A percentile compares a stretch with the other conserved stretches of the same genome.
Evolutionary conservation across 257 asterid species (phyloP).

Genomic region (Craterostigma plantagineum): DNA sequence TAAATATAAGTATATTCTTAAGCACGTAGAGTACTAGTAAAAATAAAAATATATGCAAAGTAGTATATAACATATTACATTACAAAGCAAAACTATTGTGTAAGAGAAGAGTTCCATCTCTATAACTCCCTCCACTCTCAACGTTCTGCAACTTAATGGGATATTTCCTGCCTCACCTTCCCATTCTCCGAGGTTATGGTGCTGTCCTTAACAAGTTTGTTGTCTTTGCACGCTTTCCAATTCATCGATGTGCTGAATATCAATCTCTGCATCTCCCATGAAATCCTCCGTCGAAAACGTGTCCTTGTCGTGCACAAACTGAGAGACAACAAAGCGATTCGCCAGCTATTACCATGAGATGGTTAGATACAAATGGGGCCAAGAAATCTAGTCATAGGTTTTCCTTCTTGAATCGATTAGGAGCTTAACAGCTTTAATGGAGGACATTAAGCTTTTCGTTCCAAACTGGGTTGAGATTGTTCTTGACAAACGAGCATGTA

Average conservation of each 20-base stretch:
- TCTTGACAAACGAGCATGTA: conserved; percentile 21
- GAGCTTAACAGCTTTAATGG: conserved; percentile 37
- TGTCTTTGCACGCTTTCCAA: conserved; percentile 41
- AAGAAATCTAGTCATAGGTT: too few species aligned
- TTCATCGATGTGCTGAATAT: conserved; percentile 43
- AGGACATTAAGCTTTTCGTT: conserved; percentile 44
- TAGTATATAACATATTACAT: too few species aligned
- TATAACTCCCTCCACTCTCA: conserved; percentile 61
- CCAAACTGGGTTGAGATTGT: conserved; percentile 64
- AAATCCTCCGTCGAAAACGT: conserved; percentile 44
- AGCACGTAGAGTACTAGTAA: too few species aligned
- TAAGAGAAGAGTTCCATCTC: conserved; percentile 82
- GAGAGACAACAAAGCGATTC: conserved; percentile 9
- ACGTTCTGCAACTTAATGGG: conserved; percentile 63
- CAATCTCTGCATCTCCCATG: conserved; percentile 62
- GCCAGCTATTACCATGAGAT: not conserved
- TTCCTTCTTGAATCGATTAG: not conserved
- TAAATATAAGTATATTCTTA: too few species aligned
- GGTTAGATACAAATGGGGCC: too few species aligned
- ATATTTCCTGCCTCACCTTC: conserved; percentile 49
- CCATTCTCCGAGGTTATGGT: conserved; percentile 41
- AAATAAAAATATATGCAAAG: too few species aligned
- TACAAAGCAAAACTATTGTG: too few species aligned
- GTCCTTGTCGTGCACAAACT: conserved; percentile 56
- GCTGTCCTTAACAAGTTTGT: conserved; percentile 34